These are phyloP conservation scores for Aspergillus sp. DNA, from an alignment of 2,329 filamentous ascomycete species.

Conservation along the genomic window DNA sequence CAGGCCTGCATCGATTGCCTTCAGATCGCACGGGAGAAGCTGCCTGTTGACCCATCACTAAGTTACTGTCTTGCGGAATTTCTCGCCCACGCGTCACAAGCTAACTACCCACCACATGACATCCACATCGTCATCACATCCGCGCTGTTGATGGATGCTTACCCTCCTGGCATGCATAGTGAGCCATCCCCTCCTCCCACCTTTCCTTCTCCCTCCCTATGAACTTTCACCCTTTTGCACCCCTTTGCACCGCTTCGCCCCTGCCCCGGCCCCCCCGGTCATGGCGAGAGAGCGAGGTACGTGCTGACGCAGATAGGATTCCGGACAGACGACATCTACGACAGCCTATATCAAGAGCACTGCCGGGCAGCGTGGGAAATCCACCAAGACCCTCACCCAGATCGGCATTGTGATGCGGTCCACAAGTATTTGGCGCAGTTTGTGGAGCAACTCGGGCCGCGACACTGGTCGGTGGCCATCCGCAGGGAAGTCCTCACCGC, in stretches of 20 bases:
- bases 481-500: neutral
- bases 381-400: neutral
- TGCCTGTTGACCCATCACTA: conserved; percentile 3
- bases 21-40: conserved; percentile 5
- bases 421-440: neutral
- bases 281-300: neutral
- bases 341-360: neutral
- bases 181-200: neutral
- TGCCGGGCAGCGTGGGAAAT: neutral
- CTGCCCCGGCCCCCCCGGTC: neutral
- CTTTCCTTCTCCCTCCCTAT: neutral
- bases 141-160: conserved; percentile 22
- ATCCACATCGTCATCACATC: conserved; percentile 12
- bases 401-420: neutral
- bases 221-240: neutral
- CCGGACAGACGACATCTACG: neutral
- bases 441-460: neutral
- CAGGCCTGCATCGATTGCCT: conserved; percentile 4
- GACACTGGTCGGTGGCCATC: neutral
- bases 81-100: neutral
- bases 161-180: conserved; percentile 17
- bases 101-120: neutral
- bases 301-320: neutral
- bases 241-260: too few species aligned
- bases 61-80: neutral